Evolutionary conservation across 1,284 basidiomycete genomes (phyloP).

Genomic region (Trametes pubescens): DNA sequence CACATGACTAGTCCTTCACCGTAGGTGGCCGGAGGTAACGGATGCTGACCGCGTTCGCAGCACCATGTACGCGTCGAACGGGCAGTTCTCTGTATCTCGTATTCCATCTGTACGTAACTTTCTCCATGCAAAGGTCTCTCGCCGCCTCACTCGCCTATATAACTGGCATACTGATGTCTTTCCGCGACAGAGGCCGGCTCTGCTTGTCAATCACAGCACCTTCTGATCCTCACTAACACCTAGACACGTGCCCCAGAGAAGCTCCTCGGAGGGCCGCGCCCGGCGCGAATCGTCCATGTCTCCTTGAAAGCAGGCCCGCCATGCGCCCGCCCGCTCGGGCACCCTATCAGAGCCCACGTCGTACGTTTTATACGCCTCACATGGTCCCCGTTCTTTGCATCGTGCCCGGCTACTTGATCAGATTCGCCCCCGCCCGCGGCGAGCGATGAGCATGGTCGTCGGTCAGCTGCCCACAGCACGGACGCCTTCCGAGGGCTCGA

Average conservation of each 20-base stretch:
- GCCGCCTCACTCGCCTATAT: not conserved
- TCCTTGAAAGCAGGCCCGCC: constrained; percentile 9
- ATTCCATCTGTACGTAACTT: constrained; percentile 20
- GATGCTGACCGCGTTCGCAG: constrained; percentile 9
- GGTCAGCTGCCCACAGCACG: constrained; percentile 16
- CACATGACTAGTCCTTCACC: not conserved
- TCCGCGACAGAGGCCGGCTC: not conserved
- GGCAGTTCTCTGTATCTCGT: not conserved
- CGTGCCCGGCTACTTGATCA: constrained; percentile 16
- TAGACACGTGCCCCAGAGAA: constrained; percentile 23
- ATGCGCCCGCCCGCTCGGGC: constrained; percentile 19
- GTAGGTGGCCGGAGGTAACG: constrained; percentile 16
- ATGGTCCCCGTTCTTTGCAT: constrained; percentile 16
- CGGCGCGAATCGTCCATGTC: constrained; percentile 5
- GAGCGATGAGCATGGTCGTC: constrained; percentile 13
- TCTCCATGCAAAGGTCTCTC: not conserved
- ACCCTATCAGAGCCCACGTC: constrained; percentile 8
- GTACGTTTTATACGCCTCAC: constrained; percentile 14
- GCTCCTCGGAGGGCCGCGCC: constrained; percentile 14
- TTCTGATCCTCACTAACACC: constrained; percentile 15
- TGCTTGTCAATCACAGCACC: constrained; percentile 7
- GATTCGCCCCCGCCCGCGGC: not conserved
- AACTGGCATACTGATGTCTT: not conserved
- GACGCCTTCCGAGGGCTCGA: constrained; percentile 8
- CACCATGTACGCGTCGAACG: no score